Base-by-base conservation (phyloP, 768 basidiomycete genomes). In the Amylocystis lapponica region DNA sequence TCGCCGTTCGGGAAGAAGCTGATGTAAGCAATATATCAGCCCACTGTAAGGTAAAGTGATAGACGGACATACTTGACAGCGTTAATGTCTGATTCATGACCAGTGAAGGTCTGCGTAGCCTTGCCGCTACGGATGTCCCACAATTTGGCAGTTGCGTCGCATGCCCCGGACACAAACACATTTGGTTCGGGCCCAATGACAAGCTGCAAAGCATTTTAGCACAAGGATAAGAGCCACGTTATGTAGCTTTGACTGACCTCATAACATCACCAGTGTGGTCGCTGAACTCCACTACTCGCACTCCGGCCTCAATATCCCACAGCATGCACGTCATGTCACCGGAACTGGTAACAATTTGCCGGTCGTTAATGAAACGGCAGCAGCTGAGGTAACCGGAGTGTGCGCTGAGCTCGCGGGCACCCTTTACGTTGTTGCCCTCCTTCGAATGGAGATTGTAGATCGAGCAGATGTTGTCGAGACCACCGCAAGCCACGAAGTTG, bases 261-360 rank as follows among this genome's bases (percentile, higher is more conserved):
- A 99, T 99, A 47, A 99, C 95, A 70, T 99, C 95, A 32, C 96
- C 95, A 13, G 96, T 97, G 62, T 99, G 95, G 66, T 99, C 95
- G 60, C 89, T 96, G 66, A 99, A 99, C 68, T 98, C 96, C 55
- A 95, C 87, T n/a, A 94, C 87, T 49, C 95, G 74, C 2, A 95
- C 92, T 51, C 95, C 96, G 20, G 92, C 91, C 66, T 99, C 95
- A 47, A 99, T 91, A 66, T 99, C 95, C 95, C 96, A 99, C 22
- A 98, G 76, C 94, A 99, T 98, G 65, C 95, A 99, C 25, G 95
- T 96, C 95, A 99, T 99, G 63, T 99, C 95, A 42, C 95, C 95
- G 26, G 94, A 97, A 56, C 81, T 85, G 27, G 95, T 99, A 50
- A 99, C 86, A 57, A 99, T 99, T 74, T 99, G 95, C 40, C 95